phyloP scores from a whole-genome alignment of 768 basidiomycete genomes.

The Trametes cubensis region DNA sequence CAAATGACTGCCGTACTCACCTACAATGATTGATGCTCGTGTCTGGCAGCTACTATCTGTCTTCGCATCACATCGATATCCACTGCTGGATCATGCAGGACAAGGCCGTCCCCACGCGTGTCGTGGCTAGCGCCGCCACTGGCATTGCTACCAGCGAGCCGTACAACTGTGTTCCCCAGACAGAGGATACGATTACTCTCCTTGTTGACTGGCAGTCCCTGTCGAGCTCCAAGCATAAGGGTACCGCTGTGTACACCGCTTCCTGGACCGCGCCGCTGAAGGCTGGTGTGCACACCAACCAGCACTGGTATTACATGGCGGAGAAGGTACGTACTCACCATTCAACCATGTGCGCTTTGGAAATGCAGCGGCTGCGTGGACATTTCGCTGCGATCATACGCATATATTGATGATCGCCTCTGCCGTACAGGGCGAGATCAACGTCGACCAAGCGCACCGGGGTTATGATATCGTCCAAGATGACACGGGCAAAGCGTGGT shows the following conservation, averaged over 20 bases:
- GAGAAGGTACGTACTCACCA: slow-evolving; percentile 60
- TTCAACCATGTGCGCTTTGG: background rate
- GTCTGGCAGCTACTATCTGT: slow-evolving; percentile 80
- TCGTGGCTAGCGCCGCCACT: slow-evolving; percentile 87
- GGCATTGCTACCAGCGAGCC: slow-evolving; percentile 91
- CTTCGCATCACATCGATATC: slow-evolving; percentile 92
- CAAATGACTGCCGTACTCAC: background rate
- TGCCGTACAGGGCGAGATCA: slow-evolving; percentile 76
- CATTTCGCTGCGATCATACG: background rate
- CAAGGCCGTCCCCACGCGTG: slow-evolving; percentile 76
- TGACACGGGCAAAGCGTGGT: slow-evolving; percentile 81
- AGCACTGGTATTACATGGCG: slow-evolving; percentile 95
- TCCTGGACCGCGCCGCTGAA: slow-evolving; percentile 93
- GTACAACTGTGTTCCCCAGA: slow-evolving; percentile 82
- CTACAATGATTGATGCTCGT: background rate
- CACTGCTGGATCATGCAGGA: slow-evolving; percentile 84
- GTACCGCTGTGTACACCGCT: slow-evolving; percentile 90
- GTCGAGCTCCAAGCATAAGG: slow-evolving; percentile 71
- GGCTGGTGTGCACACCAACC: slow-evolving; percentile 86
- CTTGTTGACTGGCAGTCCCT: slow-evolving; percentile 92
- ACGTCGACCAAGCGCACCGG: slow-evolving; percentile 90
- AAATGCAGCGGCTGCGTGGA: background rate
- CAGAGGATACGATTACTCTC: slow-evolving; percentile 94
- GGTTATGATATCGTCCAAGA: slow-evolving; percentile 91
- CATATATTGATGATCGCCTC: slow-evolving; percentile 9